phyloP scores from a whole-genome alignment of 2,329 filamentous ascomycete genomes.

The Metarhizium anisopliae region DNA sequence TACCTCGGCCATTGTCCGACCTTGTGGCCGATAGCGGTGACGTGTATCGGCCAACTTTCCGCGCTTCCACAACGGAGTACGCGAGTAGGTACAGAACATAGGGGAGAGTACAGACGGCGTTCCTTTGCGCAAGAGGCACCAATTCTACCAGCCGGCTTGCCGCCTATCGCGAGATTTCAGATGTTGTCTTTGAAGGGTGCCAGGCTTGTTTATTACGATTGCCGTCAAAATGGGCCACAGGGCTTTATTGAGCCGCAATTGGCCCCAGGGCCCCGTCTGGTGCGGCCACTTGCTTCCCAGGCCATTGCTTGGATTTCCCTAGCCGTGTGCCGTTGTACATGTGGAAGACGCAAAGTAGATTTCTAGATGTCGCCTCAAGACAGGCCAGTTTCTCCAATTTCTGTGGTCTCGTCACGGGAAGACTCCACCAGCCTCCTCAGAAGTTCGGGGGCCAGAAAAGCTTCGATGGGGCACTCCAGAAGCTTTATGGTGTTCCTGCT shows the following conservation, averaged over 20 bases:
- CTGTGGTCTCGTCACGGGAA: slow-evolving; percentile 11
- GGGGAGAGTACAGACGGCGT: too few species aligned
- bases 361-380: not conserved
- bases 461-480: slow-evolving; percentile 14
- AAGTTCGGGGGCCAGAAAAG: slow-evolving; percentile 11
- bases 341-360: not conserved
- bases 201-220: not conserved
- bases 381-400: slow-evolving; percentile 6
- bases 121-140: too few species aligned
- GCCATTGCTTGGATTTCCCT: not conserved
- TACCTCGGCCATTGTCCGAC: not conserved
- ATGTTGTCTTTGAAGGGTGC: too few species aligned
- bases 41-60: not conserved
- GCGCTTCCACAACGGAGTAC: not conserved
- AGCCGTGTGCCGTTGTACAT: not conserved
- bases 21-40: not conserved
- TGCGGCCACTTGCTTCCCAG: not conserved
- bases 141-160: not conserved
- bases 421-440: slow-evolving; percentile 10
- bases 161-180: not conserved
- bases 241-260: not conserved
- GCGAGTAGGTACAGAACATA: not conserved
- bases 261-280: not conserved
- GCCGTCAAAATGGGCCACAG: not conserved
- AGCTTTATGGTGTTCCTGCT: slow-evolving; percentile 12